Evolutionary conservation across 345 rosid genomes (phyloP).

Genomic region (Erodium maritimum): DNA sequence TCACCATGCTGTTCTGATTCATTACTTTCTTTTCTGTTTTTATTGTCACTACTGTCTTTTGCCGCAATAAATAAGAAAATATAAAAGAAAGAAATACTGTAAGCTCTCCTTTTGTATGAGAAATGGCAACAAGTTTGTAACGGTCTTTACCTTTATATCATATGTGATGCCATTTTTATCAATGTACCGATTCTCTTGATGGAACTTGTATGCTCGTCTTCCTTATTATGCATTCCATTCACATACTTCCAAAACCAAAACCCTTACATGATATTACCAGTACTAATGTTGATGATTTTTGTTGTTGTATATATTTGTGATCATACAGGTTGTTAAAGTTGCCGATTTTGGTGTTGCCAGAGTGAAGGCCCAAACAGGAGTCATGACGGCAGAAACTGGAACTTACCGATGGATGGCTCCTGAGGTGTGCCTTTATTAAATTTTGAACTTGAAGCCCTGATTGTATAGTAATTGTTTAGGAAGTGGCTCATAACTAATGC

Average conservation of each 20-base stretch:
- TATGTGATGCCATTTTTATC: too few relatives aligned
- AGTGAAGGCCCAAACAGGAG: slow-evolving; percentile 83
- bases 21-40: too few relatives aligned
- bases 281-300: not conserved
- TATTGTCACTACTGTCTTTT: too few relatives aligned
- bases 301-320: not conserved
- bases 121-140: too few relatives aligned
- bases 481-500: too few relatives aligned
- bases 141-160: too few relatives aligned
- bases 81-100: too few relatives aligned
- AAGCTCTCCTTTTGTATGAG: too few relatives aligned
- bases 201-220: not conserved
- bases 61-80: too few relatives aligned
- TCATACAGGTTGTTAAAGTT: slow-evolving; percentile 77
- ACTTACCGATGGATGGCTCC: slow-evolving; percentile 99
- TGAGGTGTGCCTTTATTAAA: slow-evolving; percentile 52
- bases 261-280: not conserved
- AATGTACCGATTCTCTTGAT: too few relatives aligned
- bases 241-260: not conserved
- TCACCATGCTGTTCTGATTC: too few relatives aligned
- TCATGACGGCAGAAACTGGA: slow-evolving; percentile 99
- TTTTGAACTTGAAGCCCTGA: not conserved
- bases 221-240: not conserved
- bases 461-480: not conserved
- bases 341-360: slow-evolving; percentile 99